phyloP scores from a whole-genome alignment of 305 asterid species.

The Fraxinus greggii region DNA sequence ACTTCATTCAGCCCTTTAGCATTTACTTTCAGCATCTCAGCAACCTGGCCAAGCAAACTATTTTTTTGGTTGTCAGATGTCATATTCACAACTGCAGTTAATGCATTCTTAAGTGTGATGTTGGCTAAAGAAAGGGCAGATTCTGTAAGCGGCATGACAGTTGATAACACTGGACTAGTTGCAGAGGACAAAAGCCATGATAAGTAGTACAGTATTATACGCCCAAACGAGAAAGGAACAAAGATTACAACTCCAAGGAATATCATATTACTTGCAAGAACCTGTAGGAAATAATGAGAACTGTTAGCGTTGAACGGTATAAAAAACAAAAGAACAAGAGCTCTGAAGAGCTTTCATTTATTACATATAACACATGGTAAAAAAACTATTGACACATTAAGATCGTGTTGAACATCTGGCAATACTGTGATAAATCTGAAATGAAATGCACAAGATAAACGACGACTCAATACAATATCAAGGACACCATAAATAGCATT shows the following conservation, averaged over 20 bases:
- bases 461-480: not conserved
- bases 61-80: constrained; percentile 62
- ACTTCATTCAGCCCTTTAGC: constrained; percentile 52
- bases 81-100: constrained; percentile 75
- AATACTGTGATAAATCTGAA: not conserved
- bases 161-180: constrained; percentile 70
- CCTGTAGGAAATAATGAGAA: constrained; percentile 50
- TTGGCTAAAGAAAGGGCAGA: constrained; percentile 86
- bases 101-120: constrained; percentile 66
- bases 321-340: constrained; percentile 2
- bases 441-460: not conserved
- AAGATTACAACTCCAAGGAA: constrained; percentile 91
- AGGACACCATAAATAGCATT: not conserved
- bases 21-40: constrained; percentile 64
- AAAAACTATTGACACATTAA: not conserved
- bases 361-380: not conserved
- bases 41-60: constrained; percentile 65
- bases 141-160: constrained; percentile 81
- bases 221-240: constrained; percentile 88
- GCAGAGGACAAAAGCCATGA: constrained; percentile 86
- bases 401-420: not conserved
- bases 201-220: constrained; percentile 60
- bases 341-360: not conserved
- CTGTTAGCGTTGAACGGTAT: not conserved
- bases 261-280: constrained; percentile 98